These are phyloP conservation scores for Russula earlei DNA, from an alignment of 768 basidiomycete species.

Conservation along the genomic window DNA sequence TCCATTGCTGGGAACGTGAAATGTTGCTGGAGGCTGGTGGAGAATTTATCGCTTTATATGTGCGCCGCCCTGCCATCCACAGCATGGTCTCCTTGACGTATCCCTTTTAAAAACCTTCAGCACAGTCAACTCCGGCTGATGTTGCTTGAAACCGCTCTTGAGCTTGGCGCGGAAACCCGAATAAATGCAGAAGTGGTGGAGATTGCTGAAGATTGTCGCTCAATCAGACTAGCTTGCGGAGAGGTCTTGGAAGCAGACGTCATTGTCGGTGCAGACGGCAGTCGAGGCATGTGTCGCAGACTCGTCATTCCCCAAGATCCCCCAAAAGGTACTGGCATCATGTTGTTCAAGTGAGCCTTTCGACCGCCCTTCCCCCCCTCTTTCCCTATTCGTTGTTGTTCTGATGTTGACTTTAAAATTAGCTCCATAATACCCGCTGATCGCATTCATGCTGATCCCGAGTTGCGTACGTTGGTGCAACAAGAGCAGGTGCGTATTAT, in stretches of 20 bases:
- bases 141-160: conserved; percentile 25
- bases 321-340: conserved; percentile 20
- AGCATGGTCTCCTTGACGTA: background rate
- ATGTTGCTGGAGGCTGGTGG: conserved; percentile 26
- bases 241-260: conserved; percentile 28
- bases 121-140: conserved; percentile 28
- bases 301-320: conserved; percentile 9
- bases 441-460: conserved; percentile 13
- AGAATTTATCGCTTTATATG: conserved; percentile 26
- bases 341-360: conserved; percentile 25
- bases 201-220: conserved; percentile 21
- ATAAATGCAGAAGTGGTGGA: conserved; percentile 24
- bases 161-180: conserved; percentile 24
- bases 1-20: conserved; percentile 25
- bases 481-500: conserved; percentile 11
- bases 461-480: conserved; percentile 8
- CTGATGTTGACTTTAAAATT: background rate
- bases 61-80: conserved; percentile 11
- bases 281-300: conserved; percentile 21
- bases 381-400: background rate
- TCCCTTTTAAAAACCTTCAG: conserved; percentile 18
- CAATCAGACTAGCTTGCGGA: conserved; percentile 26
- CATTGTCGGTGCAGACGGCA: conserved; percentile 32
- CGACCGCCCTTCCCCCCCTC: background rate
- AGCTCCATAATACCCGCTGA: conserved; percentile 19